A percentile compares a stretch with the other conserved stretches of the same genome.
Conservation (phyloP, 805 yeast species). For the Ogataea corticis region DNA sequence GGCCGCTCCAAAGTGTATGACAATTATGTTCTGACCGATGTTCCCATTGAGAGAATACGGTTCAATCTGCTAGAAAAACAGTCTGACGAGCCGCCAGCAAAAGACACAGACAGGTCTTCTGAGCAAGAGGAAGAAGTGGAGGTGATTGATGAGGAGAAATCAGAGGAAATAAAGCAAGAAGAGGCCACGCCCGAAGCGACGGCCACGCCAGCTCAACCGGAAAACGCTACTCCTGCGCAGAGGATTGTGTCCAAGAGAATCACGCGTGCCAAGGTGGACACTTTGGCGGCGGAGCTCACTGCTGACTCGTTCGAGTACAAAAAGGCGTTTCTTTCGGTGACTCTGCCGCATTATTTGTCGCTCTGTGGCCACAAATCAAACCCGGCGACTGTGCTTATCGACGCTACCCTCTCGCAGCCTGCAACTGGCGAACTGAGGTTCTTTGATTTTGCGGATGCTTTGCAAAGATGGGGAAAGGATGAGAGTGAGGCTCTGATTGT, state of each 20-base stretch:
- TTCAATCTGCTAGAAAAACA: slow-evolving; percentile 31
- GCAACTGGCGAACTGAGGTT: neutral
- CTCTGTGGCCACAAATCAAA: slow-evolving; percentile 39
- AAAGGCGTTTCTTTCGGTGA: slow-evolving; percentile 20
- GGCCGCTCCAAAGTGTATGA: slow-evolving; percentile 48
- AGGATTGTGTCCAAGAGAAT: slow-evolving; percentile 20
- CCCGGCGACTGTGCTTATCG: slow-evolving; percentile 7
- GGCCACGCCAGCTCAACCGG: slow-evolving; percentile 6
- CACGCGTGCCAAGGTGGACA: slow-evolving; percentile 22
- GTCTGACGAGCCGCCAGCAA: neutral
- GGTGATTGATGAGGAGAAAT: too few relatives aligned
- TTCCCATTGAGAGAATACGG: slow-evolving; percentile 46
- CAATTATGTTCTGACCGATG: slow-evolving; percentile 50
- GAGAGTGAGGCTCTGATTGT: slow-evolving; percentile 27
- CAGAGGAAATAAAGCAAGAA: too few relatives aligned
- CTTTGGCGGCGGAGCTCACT: slow-evolving; percentile 17
- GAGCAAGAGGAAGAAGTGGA: slow-evolving; percentile 8
- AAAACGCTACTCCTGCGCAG: slow-evolving; percentile 18
- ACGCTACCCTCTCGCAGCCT: slow-evolving; percentile 4
- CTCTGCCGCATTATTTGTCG: slow-evolving; percentile 19
- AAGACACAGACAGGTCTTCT: slow-evolving; percentile 1
- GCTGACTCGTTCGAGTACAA: slow-evolving; percentile 17
- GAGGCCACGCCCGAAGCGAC: neutral
- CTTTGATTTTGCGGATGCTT: slow-evolving; percentile 9
- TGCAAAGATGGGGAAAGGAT: slow-evolving; percentile 23